These are phyloP conservation scores for Aspergillus ostianus DNA, from an alignment of 495 filamentous ascomycete species.

Conservation along the genomic window DNA sequence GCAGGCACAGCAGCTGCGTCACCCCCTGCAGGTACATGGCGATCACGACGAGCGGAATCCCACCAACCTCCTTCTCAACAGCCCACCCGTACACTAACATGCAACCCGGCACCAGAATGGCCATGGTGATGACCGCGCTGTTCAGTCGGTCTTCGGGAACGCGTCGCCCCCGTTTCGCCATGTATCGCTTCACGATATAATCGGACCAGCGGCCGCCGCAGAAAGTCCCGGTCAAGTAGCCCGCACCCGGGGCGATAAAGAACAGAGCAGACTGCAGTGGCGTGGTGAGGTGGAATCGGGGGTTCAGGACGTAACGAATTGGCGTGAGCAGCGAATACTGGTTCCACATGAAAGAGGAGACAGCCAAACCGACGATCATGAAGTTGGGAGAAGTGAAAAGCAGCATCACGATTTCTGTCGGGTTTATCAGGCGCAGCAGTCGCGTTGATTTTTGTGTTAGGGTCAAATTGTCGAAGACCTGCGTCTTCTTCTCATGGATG, in stretches of 20 bases:
- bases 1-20: slow-evolving; percentile 71
- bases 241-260: slow-evolving; percentile 70
- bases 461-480: slow-evolving; percentile 4
- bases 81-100: slow-evolving; percentile 73
- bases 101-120: slow-evolving; percentile 59
- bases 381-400: slow-evolving; percentile 63
- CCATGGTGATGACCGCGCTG: slow-evolving; percentile 58
- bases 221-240: slow-evolving; percentile 69
- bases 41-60: slow-evolving; percentile 64
- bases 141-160: slow-evolving; percentile 69
- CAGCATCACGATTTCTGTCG: slow-evolving; percentile 10
- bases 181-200: slow-evolving; percentile 61
- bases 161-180: slow-evolving; percentile 54
- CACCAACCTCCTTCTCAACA: slow-evolving; percentile 63
- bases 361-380: slow-evolving; percentile 58
- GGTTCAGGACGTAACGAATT: slow-evolving; percentile 72
- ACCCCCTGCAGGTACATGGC: slow-evolving; percentile 71
- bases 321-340: slow-evolving; percentile 72
- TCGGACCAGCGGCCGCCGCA: slow-evolving; percentile 72
- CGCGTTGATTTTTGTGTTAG: not conserved
- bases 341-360: slow-evolving; percentile 65
- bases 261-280: slow-evolving; percentile 69
- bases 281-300: slow-evolving; percentile 63
- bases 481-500: slow-evolving; percentile 2
- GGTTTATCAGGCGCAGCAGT: slow-evolving; percentile 14